A percentile compares a stretch with the other conserved stretches of the same genome.
Evolutionary conservation across 176 grass and related monocot species (phyloP).

Genomic region (Canna indica): DNA sequence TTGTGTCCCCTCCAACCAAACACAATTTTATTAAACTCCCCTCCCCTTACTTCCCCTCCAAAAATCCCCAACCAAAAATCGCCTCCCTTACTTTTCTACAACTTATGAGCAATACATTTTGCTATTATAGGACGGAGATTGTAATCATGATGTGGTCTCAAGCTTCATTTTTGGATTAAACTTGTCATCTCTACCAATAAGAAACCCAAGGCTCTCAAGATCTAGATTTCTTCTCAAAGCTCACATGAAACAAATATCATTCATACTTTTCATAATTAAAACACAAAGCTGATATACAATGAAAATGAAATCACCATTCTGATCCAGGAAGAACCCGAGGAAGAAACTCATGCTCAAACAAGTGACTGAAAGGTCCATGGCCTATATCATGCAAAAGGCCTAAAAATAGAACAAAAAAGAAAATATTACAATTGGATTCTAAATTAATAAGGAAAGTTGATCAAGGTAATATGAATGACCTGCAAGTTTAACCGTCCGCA

Average conservation of each 20-base stretch:
- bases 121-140: too few species aligned
- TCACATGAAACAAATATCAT: neutral
- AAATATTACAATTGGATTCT: neutral
- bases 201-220: conserved; percentile 27
- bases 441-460: neutral
- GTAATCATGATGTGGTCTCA: neutral
- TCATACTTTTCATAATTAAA: neutral
- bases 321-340: conserved; percentile 49
- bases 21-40: too few species aligned
- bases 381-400: conserved; percentile 91
- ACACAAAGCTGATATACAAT: neutral
- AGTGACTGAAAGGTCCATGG: conserved; percentile 89
- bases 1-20: too few species aligned
- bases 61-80: too few species aligned
- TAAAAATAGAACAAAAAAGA: conserved; percentile 19
- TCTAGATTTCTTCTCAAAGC: neutral
- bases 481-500: conserved; percentile 84
- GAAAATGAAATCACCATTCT: conserved; percentile 54
- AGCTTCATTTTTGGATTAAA: neutral
- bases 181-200: conserved; percentile 16
- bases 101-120: too few species aligned
- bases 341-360: conserved; percentile 96
- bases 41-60: too few species aligned
- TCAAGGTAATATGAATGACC: conserved; percentile 23
- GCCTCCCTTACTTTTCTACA: too few species aligned